These are phyloP conservation scores for Gaultheria prostrata DNA, from an alignment of 148 eudicot genomes.

Conservation along the genomic window DNA sequence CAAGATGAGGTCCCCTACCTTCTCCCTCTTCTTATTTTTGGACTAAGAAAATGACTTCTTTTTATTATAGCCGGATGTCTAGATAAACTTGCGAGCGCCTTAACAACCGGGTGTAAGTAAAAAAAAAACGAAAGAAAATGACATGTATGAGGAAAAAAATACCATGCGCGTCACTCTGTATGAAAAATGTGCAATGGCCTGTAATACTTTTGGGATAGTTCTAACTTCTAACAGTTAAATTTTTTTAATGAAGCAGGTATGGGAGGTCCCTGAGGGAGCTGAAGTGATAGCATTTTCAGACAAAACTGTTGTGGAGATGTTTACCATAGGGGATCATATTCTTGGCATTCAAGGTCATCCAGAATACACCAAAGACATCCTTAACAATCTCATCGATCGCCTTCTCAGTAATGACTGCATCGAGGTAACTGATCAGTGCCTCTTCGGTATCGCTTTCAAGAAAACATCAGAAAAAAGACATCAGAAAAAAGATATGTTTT, in stretches of 20 bases:
- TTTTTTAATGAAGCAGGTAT: conserved; percentile 28
- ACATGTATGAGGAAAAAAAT: neutral
- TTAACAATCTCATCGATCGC: conserved; percentile 51
- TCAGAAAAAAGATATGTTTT: too few species aligned
- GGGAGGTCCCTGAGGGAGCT: conserved; percentile 64
- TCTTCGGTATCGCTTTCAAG: neutral
- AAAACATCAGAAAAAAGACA: too few species aligned
- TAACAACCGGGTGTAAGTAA: too few species aligned
- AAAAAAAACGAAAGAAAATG: neutral
- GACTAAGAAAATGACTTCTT: neutral
- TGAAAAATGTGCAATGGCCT: too few species aligned
- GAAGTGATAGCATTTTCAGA: conserved; percentile 60
- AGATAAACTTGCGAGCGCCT: too few species aligned
- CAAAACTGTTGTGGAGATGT: conserved; percentile 80
- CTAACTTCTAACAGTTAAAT: neutral
- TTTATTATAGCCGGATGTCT: too few species aligned
- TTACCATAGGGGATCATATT: conserved; percentile 54
- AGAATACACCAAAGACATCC: conserved; percentile 71
- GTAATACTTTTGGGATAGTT: neutral
- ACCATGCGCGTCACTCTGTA: too few species aligned
- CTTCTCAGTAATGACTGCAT: conserved; percentile 34
- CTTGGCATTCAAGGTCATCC: conserved; percentile 86
- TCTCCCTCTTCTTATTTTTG: neutral
- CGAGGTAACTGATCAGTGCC: conserved; percentile 25
- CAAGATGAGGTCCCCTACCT: conserved; percentile 51